Evolutionary conservation across 352 stramenopile species (phyloP).

Genomic region (Pythium myriotylum): DNA sequence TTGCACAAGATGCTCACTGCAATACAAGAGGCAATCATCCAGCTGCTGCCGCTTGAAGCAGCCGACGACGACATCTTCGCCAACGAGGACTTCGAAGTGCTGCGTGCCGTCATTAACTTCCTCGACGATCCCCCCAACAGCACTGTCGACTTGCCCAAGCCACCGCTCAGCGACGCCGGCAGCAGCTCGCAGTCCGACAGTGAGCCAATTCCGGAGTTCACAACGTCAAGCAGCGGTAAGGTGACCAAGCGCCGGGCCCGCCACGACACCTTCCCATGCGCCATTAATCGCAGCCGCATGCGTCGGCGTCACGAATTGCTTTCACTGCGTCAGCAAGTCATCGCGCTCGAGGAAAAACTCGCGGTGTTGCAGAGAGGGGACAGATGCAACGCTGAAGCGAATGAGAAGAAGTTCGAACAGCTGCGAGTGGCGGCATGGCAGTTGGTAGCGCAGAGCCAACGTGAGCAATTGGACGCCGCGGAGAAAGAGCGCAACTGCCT

Average conservation of each 20-base stretch:
- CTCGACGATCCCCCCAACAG: constrained; percentile 8
- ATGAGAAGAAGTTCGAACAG: constrained; percentile 13
- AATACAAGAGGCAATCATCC: too few species aligned
- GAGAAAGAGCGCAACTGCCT: constrained; percentile 14
- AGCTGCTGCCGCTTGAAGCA: too few species aligned
- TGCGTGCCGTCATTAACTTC: constrained; percentile 16
- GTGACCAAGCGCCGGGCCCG: neutral
- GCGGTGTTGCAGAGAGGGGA: constrained; percentile 23
- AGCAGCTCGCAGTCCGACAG: constrained; percentile 9
- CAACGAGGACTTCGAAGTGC: constrained; percentile 11
- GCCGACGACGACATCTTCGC: neutral
- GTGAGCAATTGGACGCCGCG: neutral
- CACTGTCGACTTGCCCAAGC: neutral
- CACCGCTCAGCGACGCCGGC: neutral
- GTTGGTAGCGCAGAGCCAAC: constrained; percentile 3
- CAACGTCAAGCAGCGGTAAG: neutral
- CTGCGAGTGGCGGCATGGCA: constrained; percentile 6
- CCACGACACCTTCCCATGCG: neutral
- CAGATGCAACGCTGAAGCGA: neutral
- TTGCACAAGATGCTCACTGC: too few species aligned
- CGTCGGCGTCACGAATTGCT: constrained; percentile 39
- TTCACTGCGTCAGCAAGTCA: constrained; percentile 22
- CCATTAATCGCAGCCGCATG: constrained; percentile 28
- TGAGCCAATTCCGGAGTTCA: constrained; percentile 8
- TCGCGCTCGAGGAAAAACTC: constrained; percentile 30